phyloP scores from a whole-genome alignment of 2,329 filamentous ascomycete genomes.

The Monascus ruber region DNA sequence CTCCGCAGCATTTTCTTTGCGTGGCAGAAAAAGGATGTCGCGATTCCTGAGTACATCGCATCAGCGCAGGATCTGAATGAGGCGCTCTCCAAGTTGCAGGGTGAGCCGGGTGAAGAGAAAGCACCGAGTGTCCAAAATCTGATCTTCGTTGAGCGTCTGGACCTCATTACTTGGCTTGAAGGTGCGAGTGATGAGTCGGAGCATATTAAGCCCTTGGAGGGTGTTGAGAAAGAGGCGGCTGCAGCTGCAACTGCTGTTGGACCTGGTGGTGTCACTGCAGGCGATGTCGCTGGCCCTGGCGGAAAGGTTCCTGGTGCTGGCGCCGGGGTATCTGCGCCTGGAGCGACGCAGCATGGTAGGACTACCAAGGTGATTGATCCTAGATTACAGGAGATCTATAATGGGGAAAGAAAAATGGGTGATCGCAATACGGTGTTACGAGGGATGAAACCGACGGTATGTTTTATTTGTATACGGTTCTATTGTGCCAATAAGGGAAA shows the following conservation, averaged over 20 bases:
- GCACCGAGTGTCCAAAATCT: slow-evolving; percentile 67
- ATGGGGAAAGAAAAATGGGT: slow-evolving; percentile 79
- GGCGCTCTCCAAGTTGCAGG: slow-evolving; percentile 44
- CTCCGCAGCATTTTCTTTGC: slow-evolving; percentile 93
- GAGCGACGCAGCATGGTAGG: slow-evolving; percentile 27
- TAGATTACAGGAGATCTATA: slow-evolving; percentile 76
- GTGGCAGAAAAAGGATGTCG: slow-evolving; percentile 84
- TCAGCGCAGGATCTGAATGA: slow-evolving; percentile 71
- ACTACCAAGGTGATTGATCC: slow-evolving; percentile 65
- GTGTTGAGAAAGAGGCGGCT: slow-evolving; percentile 38
- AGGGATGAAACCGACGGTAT: slow-evolving; percentile 77
- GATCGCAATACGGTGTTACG: slow-evolving; percentile 81
- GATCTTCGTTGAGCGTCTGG: slow-evolving; percentile 80
- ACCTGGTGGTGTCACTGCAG: slow-evolving; percentile 40
- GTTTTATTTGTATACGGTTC: slow-evolving; percentile 18
- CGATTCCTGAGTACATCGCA: slow-evolving; percentile 83
- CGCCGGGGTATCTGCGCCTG: slow-evolving; percentile 23
- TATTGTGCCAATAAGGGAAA: too few species aligned
- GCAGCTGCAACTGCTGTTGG: slow-evolving; percentile 32
- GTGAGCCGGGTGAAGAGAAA: slow-evolving; percentile 13
- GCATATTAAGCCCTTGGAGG: slow-evolving; percentile 75
- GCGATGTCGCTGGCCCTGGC: slow-evolving; percentile 31
- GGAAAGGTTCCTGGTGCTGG: slow-evolving; percentile 5
- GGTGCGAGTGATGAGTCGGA: slow-evolving; percentile 84
- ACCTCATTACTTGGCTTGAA: slow-evolving; percentile 87